Base-by-base conservation (phyloP, 495 filamentous ascomycete genomes). In the Penicillium flavigenum region DNA sequence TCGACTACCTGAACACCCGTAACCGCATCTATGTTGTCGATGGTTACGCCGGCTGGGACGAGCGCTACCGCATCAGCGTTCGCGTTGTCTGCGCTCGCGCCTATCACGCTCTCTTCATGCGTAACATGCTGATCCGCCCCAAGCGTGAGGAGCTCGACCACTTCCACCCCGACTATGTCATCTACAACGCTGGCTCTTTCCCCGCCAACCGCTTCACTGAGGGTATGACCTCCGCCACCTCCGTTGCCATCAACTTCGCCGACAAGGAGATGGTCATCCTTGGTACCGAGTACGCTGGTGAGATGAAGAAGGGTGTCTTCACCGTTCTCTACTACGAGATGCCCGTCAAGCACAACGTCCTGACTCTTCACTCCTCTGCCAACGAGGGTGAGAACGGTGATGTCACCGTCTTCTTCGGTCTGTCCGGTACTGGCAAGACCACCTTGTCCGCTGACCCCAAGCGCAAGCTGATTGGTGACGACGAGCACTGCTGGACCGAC, bases 291-390 rank as follows among this genome's bases (percentile, higher is more conserved):
- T 98, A 98, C 72, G 94, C 94, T 58, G 94, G 94, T 67, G 93
- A 97, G 84, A 98, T 98, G 94, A 98, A 98, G 86, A 98, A 98
- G 86, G 95, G 94, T 72, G 82, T 98, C 77, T 98, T 98, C 84
- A 98, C 94, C 50, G 90, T 98, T 58, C 83, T 98, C 65, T 98
- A 97, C 83, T 98, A 98, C 81, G 94, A 98, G 82, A 97, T 97
- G 89, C 94, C 94, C 52, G 88, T 98, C 59, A 97, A 96, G 84
- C 94, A 98, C 85, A 96, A 98, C 76, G 92, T 98, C 61, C 81
- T 98, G 47, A 98, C 94, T 48, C 86, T 98, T 51, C 94, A 96
- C 79, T 96, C 92, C 11, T 96, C 92, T 20, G 91, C 90, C 64
- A 96, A 96, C 75, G 85, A 96, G 75, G 91, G 91, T 69, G 81